These are phyloP conservation scores for Populus alba DNA, from an alignment of 345 rosid species.

Conservation along the genomic window DNA sequence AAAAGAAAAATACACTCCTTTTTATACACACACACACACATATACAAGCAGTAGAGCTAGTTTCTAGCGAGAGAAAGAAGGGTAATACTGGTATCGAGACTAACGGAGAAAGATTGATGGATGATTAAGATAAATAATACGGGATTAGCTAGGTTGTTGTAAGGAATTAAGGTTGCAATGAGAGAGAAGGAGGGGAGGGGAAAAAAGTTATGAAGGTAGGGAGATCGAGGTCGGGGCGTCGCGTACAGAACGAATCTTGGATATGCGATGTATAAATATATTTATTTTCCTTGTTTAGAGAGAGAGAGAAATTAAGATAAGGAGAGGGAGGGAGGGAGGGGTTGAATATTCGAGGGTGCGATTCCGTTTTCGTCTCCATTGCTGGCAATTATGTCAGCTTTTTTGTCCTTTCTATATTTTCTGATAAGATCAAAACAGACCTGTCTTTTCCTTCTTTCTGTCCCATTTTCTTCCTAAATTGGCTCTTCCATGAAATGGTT, in stretches of 20 bases:
- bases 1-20: neutral
- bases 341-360: slow-evolving; percentile 46
- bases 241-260: slow-evolving; percentile 70
- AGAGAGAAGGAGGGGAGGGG: slow-evolving; percentile 1
- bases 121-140: neutral
- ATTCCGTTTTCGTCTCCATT: slow-evolving; percentile 39
- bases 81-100: neutral
- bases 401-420: neutral
- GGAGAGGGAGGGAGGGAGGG: slow-evolving; percentile 2
- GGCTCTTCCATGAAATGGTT: too few relatives aligned
- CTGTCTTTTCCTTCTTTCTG: neutral
- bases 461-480: neutral
- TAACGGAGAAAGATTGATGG: neutral
- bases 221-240: slow-evolving; percentile 68
- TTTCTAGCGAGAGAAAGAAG: neutral
- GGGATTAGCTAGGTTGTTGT: neutral
- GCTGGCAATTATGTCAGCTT: slow-evolving; percentile 38
- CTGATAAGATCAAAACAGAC: slow-evolving; percentile 34
- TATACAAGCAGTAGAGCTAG: neutral
- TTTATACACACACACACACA: neutral
- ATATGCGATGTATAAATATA: neutral
- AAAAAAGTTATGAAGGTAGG: neutral
- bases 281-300: neutral
- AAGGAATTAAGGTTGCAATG: neutral
- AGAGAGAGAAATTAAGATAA: slow-evolving; percentile 8